Percentiles rank a stretch among this genome's conserved stretches.
Evolutionary conservation across 345 rosid species (phyloP).

Genomic region (Schrenkiella parvula): DNA sequence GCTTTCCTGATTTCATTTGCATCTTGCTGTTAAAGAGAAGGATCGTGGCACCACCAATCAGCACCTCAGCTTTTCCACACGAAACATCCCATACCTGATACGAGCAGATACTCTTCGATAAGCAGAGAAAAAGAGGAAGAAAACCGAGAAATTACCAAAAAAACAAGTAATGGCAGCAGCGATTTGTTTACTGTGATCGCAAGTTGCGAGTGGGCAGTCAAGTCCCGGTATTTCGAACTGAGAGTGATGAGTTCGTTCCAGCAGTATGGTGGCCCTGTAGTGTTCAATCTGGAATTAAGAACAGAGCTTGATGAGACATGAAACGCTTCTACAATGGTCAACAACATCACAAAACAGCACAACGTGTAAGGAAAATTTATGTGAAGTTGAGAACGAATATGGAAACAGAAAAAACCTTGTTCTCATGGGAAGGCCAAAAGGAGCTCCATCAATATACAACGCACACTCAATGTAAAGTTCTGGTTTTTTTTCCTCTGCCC

Average conservation of each 20-base stretch:
- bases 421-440: slow-evolving; percentile 86
- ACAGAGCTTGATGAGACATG: slow-evolving; percentile 3
- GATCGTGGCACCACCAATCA: slow-evolving; percentile 90
- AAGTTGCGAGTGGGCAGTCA: slow-evolving; percentile 83
- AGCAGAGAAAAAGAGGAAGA: background rate
- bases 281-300: slow-evolving; percentile 66
- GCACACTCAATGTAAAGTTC: slow-evolving; percentile 85
- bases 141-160: background rate
- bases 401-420: slow-evolving; percentile 50
- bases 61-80: slow-evolving; percentile 71
- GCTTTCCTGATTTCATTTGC: slow-evolving; percentile 94
- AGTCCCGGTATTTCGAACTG: slow-evolving; percentile 88
- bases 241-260: slow-evolving; percentile 88
- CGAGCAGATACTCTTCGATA: background rate
- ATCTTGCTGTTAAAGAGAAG: slow-evolving; percentile 81
- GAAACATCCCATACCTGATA: slow-evolving; percentile 94
- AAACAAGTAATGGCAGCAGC: slow-evolving; percentile 4
- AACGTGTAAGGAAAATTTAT: background rate
- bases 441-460: slow-evolving; percentile 84
- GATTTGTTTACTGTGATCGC: slow-evolving; percentile 63
- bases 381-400: background rate
- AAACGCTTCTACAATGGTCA: background rate
- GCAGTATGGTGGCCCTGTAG: slow-evolving; percentile 67
- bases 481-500: slow-evolving; percentile 55
- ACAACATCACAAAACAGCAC: slow-evolving; percentile 6